These are phyloP conservation scores for Trametes versicolor DNA, from an alignment of 1,284 basidiomycete genomes.

Conservation along the genomic window DNA sequence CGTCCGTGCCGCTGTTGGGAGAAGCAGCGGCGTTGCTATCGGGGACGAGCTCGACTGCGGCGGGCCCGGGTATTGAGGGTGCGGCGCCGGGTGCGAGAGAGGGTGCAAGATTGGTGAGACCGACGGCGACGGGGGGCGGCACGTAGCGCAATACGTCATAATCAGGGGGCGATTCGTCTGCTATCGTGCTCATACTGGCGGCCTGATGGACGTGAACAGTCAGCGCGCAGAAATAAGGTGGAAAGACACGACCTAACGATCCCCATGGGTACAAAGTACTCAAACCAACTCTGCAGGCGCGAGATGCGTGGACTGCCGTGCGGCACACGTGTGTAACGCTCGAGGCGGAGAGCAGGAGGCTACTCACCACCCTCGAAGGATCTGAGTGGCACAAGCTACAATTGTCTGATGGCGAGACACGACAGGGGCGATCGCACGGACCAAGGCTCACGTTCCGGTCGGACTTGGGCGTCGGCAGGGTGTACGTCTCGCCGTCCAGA, in stretches of 20 bases:
- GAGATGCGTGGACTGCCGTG: not conserved
- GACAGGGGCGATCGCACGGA: not conserved
- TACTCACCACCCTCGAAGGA: constrained; percentile 18
- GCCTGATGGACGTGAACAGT: not conserved
- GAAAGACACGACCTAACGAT: constrained; percentile 3
- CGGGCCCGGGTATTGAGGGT: constrained; percentile 2
- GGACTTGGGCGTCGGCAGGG: constrained; percentile 2
- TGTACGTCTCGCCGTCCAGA: not conserved
- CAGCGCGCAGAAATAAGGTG: not conserved
- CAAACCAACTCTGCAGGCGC: no score
- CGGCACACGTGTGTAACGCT: not conserved
- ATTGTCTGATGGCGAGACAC: not conserved
- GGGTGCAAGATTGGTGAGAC: constrained; percentile 4
- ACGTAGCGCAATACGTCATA: constrained; percentile 11
- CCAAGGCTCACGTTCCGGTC: not conserved
- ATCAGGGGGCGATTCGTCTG: constrained; percentile 6
- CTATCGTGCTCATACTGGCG: constrained; percentile 8
- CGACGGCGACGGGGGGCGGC: not conserved
- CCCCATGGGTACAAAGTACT: not conserved
- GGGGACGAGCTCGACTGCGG: no score
- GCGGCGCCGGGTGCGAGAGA: not conserved
- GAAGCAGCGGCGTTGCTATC: not conserved
- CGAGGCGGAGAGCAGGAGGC: constrained; percentile 8
- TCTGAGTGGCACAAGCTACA: constrained; percentile 14
- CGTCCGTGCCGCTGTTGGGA: not conserved